Evolutionary conservation across 1,284 basidiomycete species (phyloP), one percentile per base, ranked within the genome.

Genomic region (Tranzscheliella williamsii): DNA sequence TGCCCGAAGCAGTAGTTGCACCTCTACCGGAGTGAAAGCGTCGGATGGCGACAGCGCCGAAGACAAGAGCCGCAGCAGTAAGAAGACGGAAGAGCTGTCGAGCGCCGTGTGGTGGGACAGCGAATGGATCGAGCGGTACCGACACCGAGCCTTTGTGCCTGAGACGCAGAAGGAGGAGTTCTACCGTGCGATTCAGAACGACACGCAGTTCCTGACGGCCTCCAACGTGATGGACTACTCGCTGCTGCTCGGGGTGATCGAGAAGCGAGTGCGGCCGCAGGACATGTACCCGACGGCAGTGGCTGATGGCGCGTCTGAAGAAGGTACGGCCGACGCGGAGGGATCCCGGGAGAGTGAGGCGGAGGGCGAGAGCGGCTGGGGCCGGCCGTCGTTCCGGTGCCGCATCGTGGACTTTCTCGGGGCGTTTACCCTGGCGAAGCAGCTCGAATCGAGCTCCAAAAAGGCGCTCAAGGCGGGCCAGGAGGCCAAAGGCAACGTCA

Each of bases 221-320:
- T 61, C 67, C 17, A 69, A 73, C 47, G 62, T 72, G 11, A 73
- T 73, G 71, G 71, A 73, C 47, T 73, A 72, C 39, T 73, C 71
- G 31, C 57, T 73, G 24, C 56, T 73, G n/a, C 55, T 73, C 15
- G 70, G 69, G 9, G 67, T 70, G 32, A 62, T 48, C 27, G 69
- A 70, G 33, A 42, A 42, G 16, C 55, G 51, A 3, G 41, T 64
- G 16, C 34, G 57, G 4, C 38, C 38, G 13, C 50, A 57, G 24
- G 61, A 64, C 34, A 38, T 58, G 50, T 54, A 58, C n/a, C 60
- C 53, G 15, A 31, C 45, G 2, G 45, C 60, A 3, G 48, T 51
- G 3, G 24, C 44, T 12, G 22, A 16, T 22, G 47, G 31, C 4
- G 24, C 4, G 4, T 15, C 23, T 1, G 41, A 29, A n/a, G 17